Conservation (phyloP, 371 early-diverging fungal genomes). For the Coemansia sp. region DNA sequence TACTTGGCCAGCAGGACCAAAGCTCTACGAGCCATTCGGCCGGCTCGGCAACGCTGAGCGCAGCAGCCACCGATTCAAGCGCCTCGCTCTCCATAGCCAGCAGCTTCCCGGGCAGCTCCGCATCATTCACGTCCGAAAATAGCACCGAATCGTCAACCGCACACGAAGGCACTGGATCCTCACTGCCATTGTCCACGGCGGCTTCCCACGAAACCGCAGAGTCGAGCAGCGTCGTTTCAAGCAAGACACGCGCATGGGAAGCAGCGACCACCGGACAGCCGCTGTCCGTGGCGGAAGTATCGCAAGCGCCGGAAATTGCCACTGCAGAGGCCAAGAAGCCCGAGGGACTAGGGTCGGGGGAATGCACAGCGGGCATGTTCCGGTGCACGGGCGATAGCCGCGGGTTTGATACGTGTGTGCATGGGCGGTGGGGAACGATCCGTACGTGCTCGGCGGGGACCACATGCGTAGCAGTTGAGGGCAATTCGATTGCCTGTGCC, state of each 20-base stretch:
- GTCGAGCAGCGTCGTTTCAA: neutral
- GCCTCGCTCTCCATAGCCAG: too few relatives aligned
- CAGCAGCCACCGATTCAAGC: too few relatives aligned
- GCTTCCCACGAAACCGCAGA: neutral
- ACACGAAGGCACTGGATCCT: too few relatives aligned
- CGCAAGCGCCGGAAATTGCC: neutral
- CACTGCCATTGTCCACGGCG: too few relatives aligned
- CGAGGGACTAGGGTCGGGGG: neutral
- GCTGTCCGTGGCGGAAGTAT: neutral
- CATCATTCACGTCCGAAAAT: too few relatives aligned
- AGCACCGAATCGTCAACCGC: too few relatives aligned
- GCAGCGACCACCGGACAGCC: neutral
- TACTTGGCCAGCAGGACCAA: too few relatives aligned
- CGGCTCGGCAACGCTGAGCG: too few relatives aligned
- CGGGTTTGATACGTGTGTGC: conserved; percentile 13
- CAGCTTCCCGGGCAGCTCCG: neutral
- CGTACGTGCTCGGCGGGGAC: conserved; percentile 15
- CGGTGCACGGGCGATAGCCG: conserved; percentile 1
- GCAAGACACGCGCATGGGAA: too few relatives aligned
- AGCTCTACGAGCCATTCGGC: too few relatives aligned
- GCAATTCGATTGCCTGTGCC: conserved; percentile 10
- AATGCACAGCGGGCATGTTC: conserved; percentile 7
- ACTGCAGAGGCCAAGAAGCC: too few relatives aligned
- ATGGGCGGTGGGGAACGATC: conserved; percentile 17
- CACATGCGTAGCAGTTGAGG: neutral